Conservation (phyloP, 2,329 filamentous ascomycete species). For the Fusarium sambucinum region DNA sequence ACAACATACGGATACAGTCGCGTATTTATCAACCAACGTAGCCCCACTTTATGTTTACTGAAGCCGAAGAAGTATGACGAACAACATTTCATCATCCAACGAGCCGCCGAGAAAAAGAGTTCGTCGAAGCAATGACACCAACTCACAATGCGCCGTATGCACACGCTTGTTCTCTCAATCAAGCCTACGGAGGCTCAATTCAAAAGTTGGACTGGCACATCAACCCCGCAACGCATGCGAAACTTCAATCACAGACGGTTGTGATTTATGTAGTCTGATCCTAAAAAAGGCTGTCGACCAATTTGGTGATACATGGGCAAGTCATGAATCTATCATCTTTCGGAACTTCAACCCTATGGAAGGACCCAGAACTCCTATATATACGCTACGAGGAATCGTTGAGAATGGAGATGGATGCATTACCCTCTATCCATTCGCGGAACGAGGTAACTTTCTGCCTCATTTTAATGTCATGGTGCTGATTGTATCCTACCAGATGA, state of each 20-base stretch:
- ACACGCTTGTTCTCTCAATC: background rate
- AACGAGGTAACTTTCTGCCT: background rate
- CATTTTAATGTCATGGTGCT: no score
- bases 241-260: background rate
- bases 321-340: fast-evolving
- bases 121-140: fast-evolving
- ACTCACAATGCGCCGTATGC: background rate
- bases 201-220: background rate
- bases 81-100: fast-evolving
- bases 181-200: background rate
- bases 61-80: background rate
- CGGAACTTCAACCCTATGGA: fast-evolving
- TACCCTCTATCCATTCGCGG: background rate
- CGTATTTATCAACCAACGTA: no score
- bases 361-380: fast-evolving
- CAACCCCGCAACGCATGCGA: fast-evolving
- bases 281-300: fast-evolving
- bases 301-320: fast-evolving
- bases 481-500: background rate
- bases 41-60: no score
- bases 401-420: fast-evolving
- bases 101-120: fast-evolving
- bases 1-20: no score
- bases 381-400: fast-evolving
- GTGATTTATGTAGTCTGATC: background rate